Base-by-base conservation (phyloP, 805 yeast genomes). In the Candida manassasensis region DNA sequence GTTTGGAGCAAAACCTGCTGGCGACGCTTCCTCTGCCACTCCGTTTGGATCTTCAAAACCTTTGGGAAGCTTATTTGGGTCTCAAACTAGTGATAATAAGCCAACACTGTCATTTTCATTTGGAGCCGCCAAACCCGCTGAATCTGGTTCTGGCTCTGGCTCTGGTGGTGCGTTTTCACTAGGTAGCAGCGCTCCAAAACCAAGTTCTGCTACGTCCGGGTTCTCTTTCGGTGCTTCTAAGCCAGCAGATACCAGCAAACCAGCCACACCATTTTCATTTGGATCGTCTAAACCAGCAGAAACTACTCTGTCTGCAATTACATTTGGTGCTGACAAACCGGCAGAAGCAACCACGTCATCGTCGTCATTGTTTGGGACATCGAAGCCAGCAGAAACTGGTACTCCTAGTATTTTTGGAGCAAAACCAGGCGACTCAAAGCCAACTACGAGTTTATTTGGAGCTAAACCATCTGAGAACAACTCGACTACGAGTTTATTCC, bases 371-470 rank as follows among this genome's bases (percentile, higher is more conserved):
- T 10, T 35, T 39, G 32, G 39, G 33, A 32, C 28, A 11, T 7
- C 27, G 6, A 32, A 32, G 18, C 38, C 44, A 3, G 50, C 38
- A 15, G 30, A 18, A 15, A 27, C 32, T 13, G 32, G 14, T 21
- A 18, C 29, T 10, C 21, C 32, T 18, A 17, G 26, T 9, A 8
- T 28, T 25, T 29, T 35, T 35, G 54, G 40, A 12, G 41, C 7
- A 46, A 39, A 43, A 27, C 33, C 49, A 4, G 47, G 34, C 19
- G 47, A 37, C 14, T 25, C 30, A 14, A 32, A 27, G n/a, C 5
- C 36, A 25, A 27, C 41, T 7, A 51, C 39, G 6, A 43, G 57
- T 11, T 53, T 57, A 4, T 44, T 62, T 31, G 45, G 49, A 11
- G 28, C 45, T 7, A 49, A 42, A 26, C 41, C 47, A 15, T 45